Base-by-base conservation (phyloP, 352 stramenopile species). In the Thraustotheca clavata region DNA sequence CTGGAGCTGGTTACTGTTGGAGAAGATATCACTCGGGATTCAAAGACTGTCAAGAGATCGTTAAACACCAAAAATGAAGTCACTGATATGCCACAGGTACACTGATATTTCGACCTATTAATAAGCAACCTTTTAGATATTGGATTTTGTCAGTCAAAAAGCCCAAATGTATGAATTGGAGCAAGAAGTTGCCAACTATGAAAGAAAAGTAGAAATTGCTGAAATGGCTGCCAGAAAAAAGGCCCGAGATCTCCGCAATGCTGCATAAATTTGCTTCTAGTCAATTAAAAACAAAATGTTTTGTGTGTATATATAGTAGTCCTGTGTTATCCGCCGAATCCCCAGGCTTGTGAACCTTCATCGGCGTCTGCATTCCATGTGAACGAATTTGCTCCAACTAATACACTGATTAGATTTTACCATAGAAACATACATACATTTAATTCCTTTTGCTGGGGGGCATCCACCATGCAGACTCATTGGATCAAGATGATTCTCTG, bases 81-180 rank as follows among this genome's bases (percentile, higher is more conserved):
- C 0, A 83, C 81, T 22, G 89, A 95, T 47, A 88, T 96, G 74
- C 91, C 91, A 0, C 78, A 96, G 68, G 82, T 81, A 57, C 16
- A 18, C n/a, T 32, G 0, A 16, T 35, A 18, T 41, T 1, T 14
- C 59, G 14, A 1, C 35, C 3, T 14, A 32, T 5, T 34, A 18
- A 29, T 27, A 11, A 41, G 24, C 20, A 31, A 12, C 22, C 14
- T 27, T 9, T n/a, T 41, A 83, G 75, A 86, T 96, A 49, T 67
- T 95, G n/a, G 87, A 97, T 69, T 97, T 97, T 57, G 84, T 97
- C 4, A 70, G 66, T 0, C 87, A 96, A 62, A 97, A 96, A 59
- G 82, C 82, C 35, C 83, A 95, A 41, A 84, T 93, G 71, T 96
- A 92, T 49, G 83, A 95, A 41, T 67, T 98, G 18, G 73, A 94